A percentile compares a stretch with the other conserved stretches of the same genome.
Evolutionary conservation across 768 basidiomycete genomes (phyloP).

Genomic region (Auricularia auricula-judae): DNA sequence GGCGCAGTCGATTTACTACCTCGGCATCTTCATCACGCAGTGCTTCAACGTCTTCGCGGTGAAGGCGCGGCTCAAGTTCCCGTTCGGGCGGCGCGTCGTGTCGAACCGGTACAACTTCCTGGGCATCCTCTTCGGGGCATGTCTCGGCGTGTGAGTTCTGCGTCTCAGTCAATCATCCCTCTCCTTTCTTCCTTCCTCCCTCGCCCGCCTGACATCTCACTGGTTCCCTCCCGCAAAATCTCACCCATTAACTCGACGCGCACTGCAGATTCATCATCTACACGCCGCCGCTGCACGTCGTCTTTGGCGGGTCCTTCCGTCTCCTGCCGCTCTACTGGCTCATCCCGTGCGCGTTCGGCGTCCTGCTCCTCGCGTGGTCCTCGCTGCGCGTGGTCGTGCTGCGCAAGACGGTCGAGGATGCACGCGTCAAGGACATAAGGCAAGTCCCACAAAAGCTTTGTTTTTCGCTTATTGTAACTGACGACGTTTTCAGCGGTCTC

Average conservation of each 20-base stretch:
- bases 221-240: too few relatives aligned
- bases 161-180: too few relatives aligned
- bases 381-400: conserved; percentile 47
- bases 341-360: conserved; percentile 49
- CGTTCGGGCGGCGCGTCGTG: conserved; percentile 48
- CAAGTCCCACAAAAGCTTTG: neutral
- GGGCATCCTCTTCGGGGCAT: conserved; percentile 50
- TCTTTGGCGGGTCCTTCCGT: conserved; percentile 50
- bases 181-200: too few relatives aligned
- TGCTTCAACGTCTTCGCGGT: conserved; percentile 66
- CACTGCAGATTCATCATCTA: conserved; percentile 20
- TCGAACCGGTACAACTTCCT: conserved; percentile 55
- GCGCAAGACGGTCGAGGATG: conserved; percentile 41
- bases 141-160: conserved; percentile 50
- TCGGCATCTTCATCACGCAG: conserved; percentile 57
- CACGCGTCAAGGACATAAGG: conserved; percentile 50
- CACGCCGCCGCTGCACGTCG: conserved; percentile 56
- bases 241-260: too few relatives aligned
- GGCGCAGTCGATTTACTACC: conserved; percentile 57
- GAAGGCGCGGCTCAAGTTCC: conserved; percentile 50
- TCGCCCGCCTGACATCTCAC: too few relatives aligned
- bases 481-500: neutral
- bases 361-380: conserved; percentile 44
- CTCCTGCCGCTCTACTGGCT: conserved; percentile 60
- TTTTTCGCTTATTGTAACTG: neutral